Conservation (phyloP, 2,329 filamentous ascomycete genomes). For the Verticillium klebahnii region DNA sequence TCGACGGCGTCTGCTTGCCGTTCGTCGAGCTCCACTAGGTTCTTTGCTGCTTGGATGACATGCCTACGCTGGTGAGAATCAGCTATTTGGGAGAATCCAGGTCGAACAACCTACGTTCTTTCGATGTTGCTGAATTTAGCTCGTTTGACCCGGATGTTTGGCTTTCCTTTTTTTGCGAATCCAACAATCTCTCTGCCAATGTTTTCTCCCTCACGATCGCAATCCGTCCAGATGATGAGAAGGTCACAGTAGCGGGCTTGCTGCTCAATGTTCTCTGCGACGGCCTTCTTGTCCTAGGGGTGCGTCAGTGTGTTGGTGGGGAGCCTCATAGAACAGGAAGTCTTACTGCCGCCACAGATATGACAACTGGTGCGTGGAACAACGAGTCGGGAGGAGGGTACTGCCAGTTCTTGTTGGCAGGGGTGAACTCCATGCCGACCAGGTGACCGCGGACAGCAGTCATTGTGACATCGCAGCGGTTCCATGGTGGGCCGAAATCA, state of each 20-base stretch:
- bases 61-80: conserved; percentile 50
- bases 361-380: conserved; percentile 75
- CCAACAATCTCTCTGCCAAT: conserved; percentile 89
- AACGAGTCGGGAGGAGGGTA: conserved; percentile 73
- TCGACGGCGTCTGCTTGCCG: conserved; percentile 82
- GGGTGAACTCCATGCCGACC: conserved; percentile 71
- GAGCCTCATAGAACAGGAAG: not conserved
- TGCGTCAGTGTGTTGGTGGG: conserved; percentile 8
- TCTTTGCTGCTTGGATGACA: conserved; percentile 75
- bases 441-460: conserved; percentile 90
- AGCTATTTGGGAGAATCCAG: not conserved
- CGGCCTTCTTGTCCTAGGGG: conserved; percentile 65
- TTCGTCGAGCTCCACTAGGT: conserved; percentile 75
- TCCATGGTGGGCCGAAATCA: conserved; percentile 77
- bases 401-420: conserved; percentile 72
- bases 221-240: conserved; percentile 98
- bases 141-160: conserved; percentile 71
- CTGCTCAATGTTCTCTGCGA: conserved; percentile 79
- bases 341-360: conserved; percentile 60
- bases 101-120: conserved; percentile 58
- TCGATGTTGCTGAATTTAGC: conserved; percentile 97
- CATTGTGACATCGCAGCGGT: conserved; percentile 82
- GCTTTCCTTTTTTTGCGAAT: conserved; percentile 71
- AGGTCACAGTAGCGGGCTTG: conserved; percentile 70
- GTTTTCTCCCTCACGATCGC: conserved; percentile 94